phyloP scores from a whole-genome alignment of 2,329 filamentous ascomycete species.

The Cytospora piceicola region DNA sequence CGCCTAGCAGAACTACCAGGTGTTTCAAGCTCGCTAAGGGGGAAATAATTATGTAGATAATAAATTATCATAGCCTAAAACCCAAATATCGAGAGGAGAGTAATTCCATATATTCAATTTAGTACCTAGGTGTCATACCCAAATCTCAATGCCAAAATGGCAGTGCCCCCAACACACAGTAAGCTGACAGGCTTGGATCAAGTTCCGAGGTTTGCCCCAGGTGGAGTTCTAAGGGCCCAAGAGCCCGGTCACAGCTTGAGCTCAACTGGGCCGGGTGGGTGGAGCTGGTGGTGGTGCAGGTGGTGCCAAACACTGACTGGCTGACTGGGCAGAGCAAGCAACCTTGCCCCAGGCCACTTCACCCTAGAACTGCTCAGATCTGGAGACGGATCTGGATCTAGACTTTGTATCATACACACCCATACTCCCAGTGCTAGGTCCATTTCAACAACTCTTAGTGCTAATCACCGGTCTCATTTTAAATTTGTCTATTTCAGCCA shows the following conservation, averaged over 20 bases:
- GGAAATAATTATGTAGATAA: too few relatives aligned
- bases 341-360: conserved; percentile 22
- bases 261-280: neutral
- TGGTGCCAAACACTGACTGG: neutral
- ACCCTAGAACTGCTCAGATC: conserved; percentile 12
- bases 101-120: too few relatives aligned
- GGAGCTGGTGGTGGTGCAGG: conserved; percentile 14
- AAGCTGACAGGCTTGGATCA: neutral
- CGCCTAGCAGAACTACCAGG: neutral
- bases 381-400: neutral
- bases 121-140: too few relatives aligned
- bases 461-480: neutral
- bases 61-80: too few relatives aligned
- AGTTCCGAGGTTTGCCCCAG: neutral
- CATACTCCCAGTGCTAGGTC: neutral
- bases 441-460: neutral
- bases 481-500: neutral
- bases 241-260: neutral
- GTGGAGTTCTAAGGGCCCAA: conserved; percentile 2
- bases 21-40: neutral
- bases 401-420: neutral
- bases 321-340: neutral
- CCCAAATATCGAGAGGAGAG: too few relatives aligned
- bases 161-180: neutral
- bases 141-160: neutral